Conservation (phyloP, 2,329 filamentous ascomycete species). For the Aspergillus sp. region DNA sequence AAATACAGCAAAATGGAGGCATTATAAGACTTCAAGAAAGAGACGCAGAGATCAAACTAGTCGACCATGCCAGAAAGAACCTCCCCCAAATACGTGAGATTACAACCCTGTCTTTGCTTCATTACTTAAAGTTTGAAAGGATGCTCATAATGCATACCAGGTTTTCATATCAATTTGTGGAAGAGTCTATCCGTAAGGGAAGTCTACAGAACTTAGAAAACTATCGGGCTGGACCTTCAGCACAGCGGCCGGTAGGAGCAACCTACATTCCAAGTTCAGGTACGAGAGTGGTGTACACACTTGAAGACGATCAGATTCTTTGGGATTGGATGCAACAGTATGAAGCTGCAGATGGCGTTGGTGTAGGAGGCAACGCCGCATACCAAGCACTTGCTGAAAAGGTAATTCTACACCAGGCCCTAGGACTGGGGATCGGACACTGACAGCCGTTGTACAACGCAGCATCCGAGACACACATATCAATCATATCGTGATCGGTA, state of each 20-base stretch:
- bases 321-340: conserved; percentile 40
- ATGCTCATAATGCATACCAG: conserved; percentile 19
- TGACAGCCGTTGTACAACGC: neutral
- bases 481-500: conserved; percentile 49
- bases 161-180: conserved; percentile 56
- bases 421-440: neutral
- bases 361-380: conserved; percentile 37
- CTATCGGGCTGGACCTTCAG: conserved; percentile 43
- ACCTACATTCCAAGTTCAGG: conserved; percentile 29
- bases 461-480: conserved; percentile 43
- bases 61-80: conserved; percentile 52
- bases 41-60: conserved; percentile 54
- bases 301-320: conserved; percentile 42
- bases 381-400: conserved; percentile 39
- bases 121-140: neutral
- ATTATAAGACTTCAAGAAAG: conserved; percentile 49
- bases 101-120: neutral
- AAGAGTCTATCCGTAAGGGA: conserved; percentile 48
- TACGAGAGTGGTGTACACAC: conserved; percentile 30
- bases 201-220: conserved; percentile 44
- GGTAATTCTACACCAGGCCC: conserved; percentile 19
- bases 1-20: conserved; percentile 49
- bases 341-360: conserved; percentile 25
- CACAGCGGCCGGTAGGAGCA: conserved; percentile 42
- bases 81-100: conserved; percentile 43